Percentiles rank a stretch among this genome's conserved stretches.
Evolutionary conservation across 306 rosid species (phyloP).

Genomic region (cucumber (Cucumis sativus)): DNA sequence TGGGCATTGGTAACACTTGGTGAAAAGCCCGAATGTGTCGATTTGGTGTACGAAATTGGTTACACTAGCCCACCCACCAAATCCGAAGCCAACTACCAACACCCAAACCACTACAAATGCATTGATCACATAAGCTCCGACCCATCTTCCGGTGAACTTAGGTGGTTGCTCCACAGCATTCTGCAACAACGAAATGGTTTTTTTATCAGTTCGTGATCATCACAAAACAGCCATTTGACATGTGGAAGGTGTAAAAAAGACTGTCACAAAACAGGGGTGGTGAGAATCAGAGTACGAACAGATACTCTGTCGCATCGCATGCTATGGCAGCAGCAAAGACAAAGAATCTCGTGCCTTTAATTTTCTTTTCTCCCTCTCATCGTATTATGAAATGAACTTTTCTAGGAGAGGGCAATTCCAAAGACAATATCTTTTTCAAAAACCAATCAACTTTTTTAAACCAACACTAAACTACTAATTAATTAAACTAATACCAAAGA

Average conservation of each 20-base stretch:
- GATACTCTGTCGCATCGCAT: constrained; percentile 12
- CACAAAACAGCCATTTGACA: background rate
- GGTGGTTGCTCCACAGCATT: constrained; percentile 93
- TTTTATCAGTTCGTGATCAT: background rate
- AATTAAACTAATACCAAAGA: background rate
- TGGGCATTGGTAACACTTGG: constrained; percentile 88
- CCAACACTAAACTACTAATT: background rate
- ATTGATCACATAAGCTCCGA: constrained; percentile 53
- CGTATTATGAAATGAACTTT: background rate
- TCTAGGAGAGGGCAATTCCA: background rate
- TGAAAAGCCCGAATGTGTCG: constrained; percentile 89
- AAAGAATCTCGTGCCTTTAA: constrained; percentile 26
- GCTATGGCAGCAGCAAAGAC: constrained; percentile 10
- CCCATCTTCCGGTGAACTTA: constrained; percentile 79
- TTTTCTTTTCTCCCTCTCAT: background rate
- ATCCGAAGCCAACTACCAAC: constrained; percentile 78
- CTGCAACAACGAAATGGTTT: constrained; percentile 27
- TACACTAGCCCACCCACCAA: constrained; percentile 99
- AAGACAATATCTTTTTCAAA: background rate
- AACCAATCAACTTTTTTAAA: background rate
- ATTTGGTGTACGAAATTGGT: constrained; percentile 74
- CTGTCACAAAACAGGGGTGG: constrained; percentile 7
- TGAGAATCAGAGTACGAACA: constrained; percentile 15
- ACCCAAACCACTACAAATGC: constrained; percentile 84
- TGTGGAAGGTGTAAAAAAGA: background rate